phyloP scores from a whole-genome alignment of 352 stramenopile species.

The Globisporangium camurandrum region DNA sequence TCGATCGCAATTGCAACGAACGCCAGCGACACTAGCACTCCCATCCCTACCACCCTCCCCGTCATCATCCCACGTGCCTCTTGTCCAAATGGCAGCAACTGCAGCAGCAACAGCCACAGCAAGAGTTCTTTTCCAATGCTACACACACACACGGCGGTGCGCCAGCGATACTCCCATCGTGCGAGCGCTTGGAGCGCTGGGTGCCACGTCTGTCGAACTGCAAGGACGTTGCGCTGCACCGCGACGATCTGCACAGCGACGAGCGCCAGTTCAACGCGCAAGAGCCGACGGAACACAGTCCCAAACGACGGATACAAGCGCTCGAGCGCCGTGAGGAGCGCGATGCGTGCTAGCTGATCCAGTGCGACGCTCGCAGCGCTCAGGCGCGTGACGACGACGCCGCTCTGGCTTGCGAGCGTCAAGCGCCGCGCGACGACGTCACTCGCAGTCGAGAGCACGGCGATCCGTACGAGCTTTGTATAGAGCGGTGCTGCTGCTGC shows the following conservation, averaged over 20 bases:
- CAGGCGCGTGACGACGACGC: conserved; percentile 58
- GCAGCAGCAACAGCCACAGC: conserved; percentile 49
- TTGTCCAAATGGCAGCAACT: no score
- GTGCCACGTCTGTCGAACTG: conserved; percentile 52
- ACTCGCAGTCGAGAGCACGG: conserved; percentile 46
- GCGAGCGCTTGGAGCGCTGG: conserved; percentile 54
- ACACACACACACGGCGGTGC: conserved; percentile 32
- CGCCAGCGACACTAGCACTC: conserved; percentile 52
- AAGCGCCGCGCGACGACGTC: conserved; percentile 51
- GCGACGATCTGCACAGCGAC: conserved; percentile 42
- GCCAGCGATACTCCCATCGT: conserved; percentile 41
- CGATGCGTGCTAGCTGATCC: conserved; percentile 53
- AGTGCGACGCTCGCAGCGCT: conserved; percentile 62
- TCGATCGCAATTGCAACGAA: conserved; percentile 49
- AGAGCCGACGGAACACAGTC: conserved; percentile 32
- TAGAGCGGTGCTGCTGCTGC: no score
- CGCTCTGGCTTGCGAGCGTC: conserved; percentile 69
- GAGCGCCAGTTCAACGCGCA: conserved; percentile 51
- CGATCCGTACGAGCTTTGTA: conserved; percentile 30
- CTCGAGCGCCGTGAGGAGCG: conserved; percentile 51
- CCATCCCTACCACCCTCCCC: no score
- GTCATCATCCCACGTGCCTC: no score
- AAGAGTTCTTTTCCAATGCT: conserved; percentile 55
- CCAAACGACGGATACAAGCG: conserved; percentile 37
- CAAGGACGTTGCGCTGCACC: conserved; percentile 49